Conservation (phyloP, 192 early-diverging fungal species). For the Umbelopsis isabellina region DNA sequence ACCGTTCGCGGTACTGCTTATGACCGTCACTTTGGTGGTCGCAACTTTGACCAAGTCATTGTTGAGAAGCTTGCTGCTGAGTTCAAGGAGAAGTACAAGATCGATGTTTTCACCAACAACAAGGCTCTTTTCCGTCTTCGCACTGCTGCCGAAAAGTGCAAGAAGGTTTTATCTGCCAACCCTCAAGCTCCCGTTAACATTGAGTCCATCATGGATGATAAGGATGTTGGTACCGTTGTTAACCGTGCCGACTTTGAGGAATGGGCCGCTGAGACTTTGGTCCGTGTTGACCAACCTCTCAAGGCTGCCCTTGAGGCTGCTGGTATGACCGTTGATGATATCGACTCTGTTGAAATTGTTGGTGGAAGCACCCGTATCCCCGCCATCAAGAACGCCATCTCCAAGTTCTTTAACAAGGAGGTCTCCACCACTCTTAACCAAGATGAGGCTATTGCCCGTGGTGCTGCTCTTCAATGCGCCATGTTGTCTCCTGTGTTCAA, state of each 20-base stretch:
- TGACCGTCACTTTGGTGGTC: slow-evolving; percentile 94
- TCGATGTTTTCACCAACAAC: slow-evolving; percentile 85
- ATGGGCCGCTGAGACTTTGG: slow-evolving; percentile 72
- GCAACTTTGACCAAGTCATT: slow-evolving; percentile 92
- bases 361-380: slow-evolving; percentile 95
- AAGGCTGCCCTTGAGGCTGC: slow-evolving; percentile 77
- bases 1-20: slow-evolving; percentile 88
- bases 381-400: slow-evolving; percentile 87
- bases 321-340: slow-evolving; percentile 75
- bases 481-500: slow-evolving; percentile 97
- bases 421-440: slow-evolving; percentile 94
- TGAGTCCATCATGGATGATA: slow-evolving; percentile 96
- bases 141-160: slow-evolving; percentile 89
- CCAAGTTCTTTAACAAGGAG: slow-evolving; percentile 88
- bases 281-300: slow-evolving; percentile 73
- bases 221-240: slow-evolving; percentile 87
- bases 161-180: slow-evolving; percentile 97
- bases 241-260: slow-evolving; percentile 86
- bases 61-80: slow-evolving; percentile 83
- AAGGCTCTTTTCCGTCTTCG: slow-evolving; percentile 92
- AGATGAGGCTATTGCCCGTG: slow-evolving; percentile 96
- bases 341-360: slow-evolving; percentile 93
- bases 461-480: slow-evolving; percentile 95
- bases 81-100: slow-evolving; percentile 95
- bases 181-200: slow-evolving; percentile 88